Evolutionary conservation across 768 basidiomycete genomes (phyloP), one percentile per base, ranked within the genome.

Genomic region (Russula earlei): DNA sequence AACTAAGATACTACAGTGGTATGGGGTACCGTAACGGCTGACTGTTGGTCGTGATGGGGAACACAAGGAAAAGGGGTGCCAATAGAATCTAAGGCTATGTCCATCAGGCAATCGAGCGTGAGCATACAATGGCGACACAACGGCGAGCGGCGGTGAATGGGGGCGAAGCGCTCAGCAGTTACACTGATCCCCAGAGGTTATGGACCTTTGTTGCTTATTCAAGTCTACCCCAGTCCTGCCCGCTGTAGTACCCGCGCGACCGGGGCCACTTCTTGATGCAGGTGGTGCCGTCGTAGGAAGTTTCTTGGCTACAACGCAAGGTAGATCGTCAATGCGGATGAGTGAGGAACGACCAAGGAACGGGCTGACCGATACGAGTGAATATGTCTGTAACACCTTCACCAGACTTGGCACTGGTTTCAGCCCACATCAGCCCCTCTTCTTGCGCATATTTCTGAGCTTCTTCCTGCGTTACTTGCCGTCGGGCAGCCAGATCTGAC

Each of bases 391-490:
- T 71, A 14, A 95, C 91, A 56, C 87, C 88, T 61, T 92, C 85
- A 25, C 89, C 91, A 15, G 82, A 76, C 80, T 95, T 95, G 38
- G 91, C 91, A 66, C 86, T 89, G 1, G 90, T 90, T 73, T 94
- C 91, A 46, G 81, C 82, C 87, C 90, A 95, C 85, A 93, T 85
- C 44, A 94, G 70, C 43, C 91, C 90, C 72, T 95, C 91, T 69
- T 92, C 89, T 49, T 91, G 83, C 0, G 91, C 91, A 65, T 90
- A 94, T 72, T 91, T 90, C 77, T 89, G 82, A 5, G 91, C 91
- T 66, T 93, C 91, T 63, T 91, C 91, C 63, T 87, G 78, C 19
- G 87, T 75, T 3, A 91, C 88, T 69, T 92, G 90, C 64, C 91
- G 82, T 59, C 88, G 84, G 9, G 85, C 86, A 38, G 82, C 76